phyloP scores from a whole-genome alignment of 1,284 basidiomycete species.

The Irpex sp. region DNA sequence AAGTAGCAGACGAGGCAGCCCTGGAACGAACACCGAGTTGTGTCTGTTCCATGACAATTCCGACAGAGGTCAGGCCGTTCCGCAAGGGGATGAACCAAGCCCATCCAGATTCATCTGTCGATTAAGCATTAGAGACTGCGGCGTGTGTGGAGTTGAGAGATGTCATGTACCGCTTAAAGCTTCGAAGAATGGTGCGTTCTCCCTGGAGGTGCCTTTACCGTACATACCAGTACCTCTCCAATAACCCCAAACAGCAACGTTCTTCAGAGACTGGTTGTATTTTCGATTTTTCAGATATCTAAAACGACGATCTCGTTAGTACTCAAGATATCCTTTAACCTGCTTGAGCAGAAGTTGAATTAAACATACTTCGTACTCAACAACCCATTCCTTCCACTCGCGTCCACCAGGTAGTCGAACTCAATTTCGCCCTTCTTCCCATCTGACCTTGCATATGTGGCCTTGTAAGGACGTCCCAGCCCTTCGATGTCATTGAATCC shows the following conservation, averaged over 20 bases:
- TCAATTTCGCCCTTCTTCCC: conserved; percentile 36
- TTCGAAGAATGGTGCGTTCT: conserved; percentile 62
- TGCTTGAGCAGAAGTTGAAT: too few species aligned
- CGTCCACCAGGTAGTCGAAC: conserved; percentile 68
- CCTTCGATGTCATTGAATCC: not conserved
- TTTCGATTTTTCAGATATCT: conserved; percentile 65
- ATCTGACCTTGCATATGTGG: conserved; percentile 23
- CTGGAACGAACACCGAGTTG: conserved; percentile 27
- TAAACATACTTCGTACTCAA: conserved; percentile 44
- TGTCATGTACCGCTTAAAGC: conserved; percentile 53
- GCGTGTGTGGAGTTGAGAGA: not conserved
- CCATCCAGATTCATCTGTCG: conserved; percentile 73
- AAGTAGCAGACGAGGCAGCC: conserved; percentile 24
- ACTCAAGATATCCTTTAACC: too few species aligned
- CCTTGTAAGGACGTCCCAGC: conserved; percentile 24
- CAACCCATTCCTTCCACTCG: conserved; percentile 64
- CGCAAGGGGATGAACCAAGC: conserved; percentile 77
- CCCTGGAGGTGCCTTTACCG: conserved; percentile 47
- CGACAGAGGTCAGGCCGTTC: conserved; percentile 64
- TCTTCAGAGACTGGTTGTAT: conserved; percentile 65
- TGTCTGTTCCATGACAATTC: conserved; percentile 68
- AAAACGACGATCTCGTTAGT: not conserved
- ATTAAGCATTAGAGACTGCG: not conserved
- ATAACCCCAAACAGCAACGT: conserved; percentile 77
- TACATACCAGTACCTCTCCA: conserved; percentile 57